Base-by-base conservation (phyloP, 2,329 filamentous ascomycete species). In the Colletotrichum musae region DNA sequence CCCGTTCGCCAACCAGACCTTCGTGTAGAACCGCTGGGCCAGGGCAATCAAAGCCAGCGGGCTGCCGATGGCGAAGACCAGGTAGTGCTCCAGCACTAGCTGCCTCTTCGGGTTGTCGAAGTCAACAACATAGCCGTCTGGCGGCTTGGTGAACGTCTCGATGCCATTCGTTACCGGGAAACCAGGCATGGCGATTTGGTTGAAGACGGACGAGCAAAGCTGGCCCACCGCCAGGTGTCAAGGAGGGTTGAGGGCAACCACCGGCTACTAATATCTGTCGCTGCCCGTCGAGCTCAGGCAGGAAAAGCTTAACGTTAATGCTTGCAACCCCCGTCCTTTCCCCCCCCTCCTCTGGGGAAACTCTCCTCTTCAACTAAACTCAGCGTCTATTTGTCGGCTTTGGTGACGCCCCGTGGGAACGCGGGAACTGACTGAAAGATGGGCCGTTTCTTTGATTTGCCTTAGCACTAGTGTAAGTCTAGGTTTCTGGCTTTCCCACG, bases 11-110 rank as follows among this genome's bases (percentile, higher is more conserved):
- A 75, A 53, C 28, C 62, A 77, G 0, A 77, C 51, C 60, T 78
- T 79, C 3, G 77, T 79, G 57, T 75, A 75, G 2, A 74, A 64
- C 12, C 74, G 59, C 48, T 76, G 74, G 5, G 53, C 3, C 16
- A 76, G 10, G 12, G 70, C 58, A 2, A 74, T 41, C 1, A 70
- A 52, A 1, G 74, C 72, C 5, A 76, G 63, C 1, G 58, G 47
- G 2, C 70, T 70, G 10, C 70, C 61, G 18, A 74, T 57, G 21
- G 69, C 73, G 28, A 71, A 73, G 6, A 75, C 43, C 12, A 72
- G 16, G 51, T 75, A 75, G 59, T 75, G 72, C 50, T 73, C 71
- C 10, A 70, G 18, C 18, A 72, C 70, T 13, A 70, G 62, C 15
- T 65, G 72, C n/a, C 64, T 66, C 47, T 66, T 57, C 0, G 76